These are phyloP conservation scores for Gyromitra esculenta DNA, from an alignment of 2,329 filamentous ascomycete species.

Conservation along the genomic window DNA sequence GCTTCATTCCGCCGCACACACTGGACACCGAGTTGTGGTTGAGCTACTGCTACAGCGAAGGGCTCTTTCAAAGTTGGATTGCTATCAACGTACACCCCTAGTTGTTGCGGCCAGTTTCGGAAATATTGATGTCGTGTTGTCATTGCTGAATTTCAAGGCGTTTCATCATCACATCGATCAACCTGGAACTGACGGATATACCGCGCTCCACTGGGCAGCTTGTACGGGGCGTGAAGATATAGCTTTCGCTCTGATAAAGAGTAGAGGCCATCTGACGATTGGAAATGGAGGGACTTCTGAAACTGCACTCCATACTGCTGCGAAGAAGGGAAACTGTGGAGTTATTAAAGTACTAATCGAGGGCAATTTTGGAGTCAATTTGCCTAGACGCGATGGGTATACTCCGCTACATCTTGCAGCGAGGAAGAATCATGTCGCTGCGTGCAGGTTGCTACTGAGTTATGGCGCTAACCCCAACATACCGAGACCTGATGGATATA, in stretches of 20 bases:
- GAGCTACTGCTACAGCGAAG: neutral
- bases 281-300: neutral
- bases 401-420: neutral
- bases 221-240: neutral
- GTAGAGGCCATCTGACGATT: neutral
- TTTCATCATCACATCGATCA: neutral
- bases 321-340: neutral
- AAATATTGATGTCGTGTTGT: neutral
- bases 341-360: neutral
- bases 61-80: neutral
- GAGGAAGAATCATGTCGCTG: neutral
- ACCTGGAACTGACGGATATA: neutral
- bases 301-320: neutral
- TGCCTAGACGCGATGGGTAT: neutral
- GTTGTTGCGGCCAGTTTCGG: slow-evolving; percentile 6
- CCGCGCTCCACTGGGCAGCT: neutral
- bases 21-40: neutral
- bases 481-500: slow-evolving; percentile 1
- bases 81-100: neutral
- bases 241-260: neutral
- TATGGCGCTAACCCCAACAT: neutral
- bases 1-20: neutral
- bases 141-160: neutral
- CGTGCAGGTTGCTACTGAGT: neutral
- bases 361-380: neutral